Conservation (phyloP, 208 protist genomes). For the Histomonas meleagridis region DNA sequence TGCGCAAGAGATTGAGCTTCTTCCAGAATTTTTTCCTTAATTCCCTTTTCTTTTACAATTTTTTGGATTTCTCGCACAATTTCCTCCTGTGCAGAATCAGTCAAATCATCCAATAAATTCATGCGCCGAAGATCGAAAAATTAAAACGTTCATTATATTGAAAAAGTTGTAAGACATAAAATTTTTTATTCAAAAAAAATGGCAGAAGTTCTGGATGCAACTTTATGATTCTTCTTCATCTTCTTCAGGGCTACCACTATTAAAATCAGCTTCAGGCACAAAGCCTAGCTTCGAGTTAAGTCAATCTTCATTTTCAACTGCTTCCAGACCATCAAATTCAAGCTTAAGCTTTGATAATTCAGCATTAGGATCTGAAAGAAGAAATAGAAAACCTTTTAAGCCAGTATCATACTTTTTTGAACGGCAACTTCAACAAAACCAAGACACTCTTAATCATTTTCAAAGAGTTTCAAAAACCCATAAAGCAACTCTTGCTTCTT, state of each 20-base stretch:
- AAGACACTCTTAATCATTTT: background rate
- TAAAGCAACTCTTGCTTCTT: background rate
- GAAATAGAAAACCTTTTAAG: background rate
- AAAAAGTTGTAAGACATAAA: too few relatives aligned
- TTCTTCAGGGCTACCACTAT: too few relatives aligned
- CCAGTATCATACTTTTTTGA: constrained; percentile 11
- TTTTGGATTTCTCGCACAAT: background rate
- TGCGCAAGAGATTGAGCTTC: background rate
- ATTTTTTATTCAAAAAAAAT: too few relatives aligned
- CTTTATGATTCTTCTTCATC: too few relatives aligned
- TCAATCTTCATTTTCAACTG: background rate
- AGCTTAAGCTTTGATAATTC: background rate
- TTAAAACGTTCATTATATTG: too few relatives aligned
- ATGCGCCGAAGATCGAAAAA: too few relatives aligned
- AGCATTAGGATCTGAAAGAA: background rate
- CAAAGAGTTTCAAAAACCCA: background rate
- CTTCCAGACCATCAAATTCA: constrained; percentile 4
- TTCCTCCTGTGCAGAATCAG: background rate
- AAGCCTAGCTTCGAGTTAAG: too few relatives aligned
- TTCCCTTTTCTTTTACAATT: background rate
- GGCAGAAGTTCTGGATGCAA: too few relatives aligned
- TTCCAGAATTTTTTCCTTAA: background rate
- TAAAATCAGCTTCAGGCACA: too few relatives aligned
- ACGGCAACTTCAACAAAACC: background rate
- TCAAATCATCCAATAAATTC: background rate